These are phyloP conservation scores for Pulicaria dysenterica DNA, from an alignment of 129 eudicot species.

Conservation along the genomic window DNA sequence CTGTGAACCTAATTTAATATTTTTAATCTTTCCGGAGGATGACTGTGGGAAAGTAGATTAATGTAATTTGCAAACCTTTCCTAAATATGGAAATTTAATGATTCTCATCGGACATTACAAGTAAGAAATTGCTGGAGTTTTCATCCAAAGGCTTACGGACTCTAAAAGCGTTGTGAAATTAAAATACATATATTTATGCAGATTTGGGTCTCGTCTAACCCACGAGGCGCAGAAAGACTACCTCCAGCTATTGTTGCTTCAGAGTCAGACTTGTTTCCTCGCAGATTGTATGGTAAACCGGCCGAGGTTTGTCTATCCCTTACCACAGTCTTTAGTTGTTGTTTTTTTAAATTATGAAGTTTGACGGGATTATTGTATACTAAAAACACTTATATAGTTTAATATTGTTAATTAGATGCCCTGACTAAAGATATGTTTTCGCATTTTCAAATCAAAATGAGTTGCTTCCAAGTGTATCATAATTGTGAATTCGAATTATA, in stretches of 20 bases:
- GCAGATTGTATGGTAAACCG: constrained; percentile 75
- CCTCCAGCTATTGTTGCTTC: constrained; percentile 83
- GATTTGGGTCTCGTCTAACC: constrained; percentile 90
- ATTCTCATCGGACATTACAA: not conserved
- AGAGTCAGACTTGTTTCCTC: constrained; percentile 70
- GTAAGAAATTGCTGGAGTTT: too few species aligned
- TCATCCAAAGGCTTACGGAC: not conserved
- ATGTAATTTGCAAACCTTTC: too few species aligned
- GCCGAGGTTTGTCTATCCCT: constrained; percentile 60
- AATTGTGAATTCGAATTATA: not conserved
- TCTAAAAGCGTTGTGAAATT: not conserved
- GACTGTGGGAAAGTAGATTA: too few species aligned
- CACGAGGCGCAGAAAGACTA: constrained; percentile 78
- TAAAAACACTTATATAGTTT: not conserved
- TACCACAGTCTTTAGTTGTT: not conserved
- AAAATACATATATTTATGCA: constrained; percentile 28
- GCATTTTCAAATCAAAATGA: too few species aligned
- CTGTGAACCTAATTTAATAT: too few species aligned
- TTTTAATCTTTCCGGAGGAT: too few species aligned
- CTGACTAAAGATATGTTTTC: too few species aligned
- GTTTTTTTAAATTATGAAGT: not conserved
- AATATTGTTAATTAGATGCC: too few species aligned
- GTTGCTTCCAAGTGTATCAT: not conserved
- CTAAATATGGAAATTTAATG: not conserved
- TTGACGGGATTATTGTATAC: not conserved